A percentile compares a stretch with the other conserved stretches of the same genome.
Conservation (phyloP, 2,329 filamentous ascomycete species). For the Mariannaea sp. region DNA sequence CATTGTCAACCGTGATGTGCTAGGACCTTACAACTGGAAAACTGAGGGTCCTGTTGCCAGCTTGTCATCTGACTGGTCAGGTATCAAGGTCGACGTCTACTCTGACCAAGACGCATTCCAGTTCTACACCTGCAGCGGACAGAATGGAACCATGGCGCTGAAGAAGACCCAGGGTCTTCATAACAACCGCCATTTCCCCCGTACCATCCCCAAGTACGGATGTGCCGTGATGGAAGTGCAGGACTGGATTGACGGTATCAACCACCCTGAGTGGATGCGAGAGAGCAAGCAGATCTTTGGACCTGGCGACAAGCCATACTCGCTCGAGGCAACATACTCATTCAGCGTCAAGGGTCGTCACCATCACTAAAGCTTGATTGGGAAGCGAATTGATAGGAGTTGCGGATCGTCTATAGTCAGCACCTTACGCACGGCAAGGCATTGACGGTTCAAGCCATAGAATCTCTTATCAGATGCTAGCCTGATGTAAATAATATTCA, state of each 20-base stretch:
- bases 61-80: conserved; percentile 74
- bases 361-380: not conserved
- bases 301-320: conserved; percentile 63
- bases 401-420: no score
- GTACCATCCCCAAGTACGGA: conserved; percentile 74
- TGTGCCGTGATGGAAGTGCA: conserved; percentile 91
- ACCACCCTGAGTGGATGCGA: conserved; percentile 86
- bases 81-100: conserved; percentile 81
- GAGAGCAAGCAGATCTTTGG: conserved; percentile 62
- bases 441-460: no score
- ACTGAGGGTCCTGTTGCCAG: conserved; percentile 64
- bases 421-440: no score
- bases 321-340: conserved; percentile 64
- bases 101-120: conserved; percentile 88
- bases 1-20: conserved; percentile 65
- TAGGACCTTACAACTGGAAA: conserved; percentile 67
- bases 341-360: conserved; percentile 56
- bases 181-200: conserved; percentile 58
- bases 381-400: not conserved
- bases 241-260: conserved; percentile 93
- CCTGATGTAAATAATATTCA: no score
- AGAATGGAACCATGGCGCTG: conserved; percentile 72
- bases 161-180: conserved; percentile 72
- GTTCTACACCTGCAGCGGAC: conserved; percentile 80
- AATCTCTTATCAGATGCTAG: no score